A percentile compares a stretch with the other conserved stretches of the same genome.
phyloP scores from a whole-genome alignment of 1,284 basidiomycete genomes.

The Vanrija sp. region DNA sequence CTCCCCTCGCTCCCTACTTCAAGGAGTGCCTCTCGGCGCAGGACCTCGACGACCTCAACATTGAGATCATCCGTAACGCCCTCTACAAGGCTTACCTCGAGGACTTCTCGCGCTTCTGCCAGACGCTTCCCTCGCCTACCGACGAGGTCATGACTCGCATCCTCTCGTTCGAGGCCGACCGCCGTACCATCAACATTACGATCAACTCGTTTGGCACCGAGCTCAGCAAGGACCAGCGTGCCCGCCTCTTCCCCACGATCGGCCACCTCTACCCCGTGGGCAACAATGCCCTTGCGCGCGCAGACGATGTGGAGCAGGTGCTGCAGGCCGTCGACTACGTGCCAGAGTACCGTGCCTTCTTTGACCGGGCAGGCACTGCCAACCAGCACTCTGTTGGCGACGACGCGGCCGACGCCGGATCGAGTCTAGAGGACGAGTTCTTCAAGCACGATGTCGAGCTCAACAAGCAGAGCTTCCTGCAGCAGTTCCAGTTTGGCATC shows the following conservation, averaged over 20 bases:
- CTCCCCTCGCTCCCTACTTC: conserved; percentile 96
- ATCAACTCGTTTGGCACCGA: conserved; percentile 98
- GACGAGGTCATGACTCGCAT: conserved; percentile 84
- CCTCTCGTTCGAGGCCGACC: conserved; percentile 93
- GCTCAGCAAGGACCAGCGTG: conserved; percentile 90
- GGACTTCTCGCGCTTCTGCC: conserved; percentile 86
- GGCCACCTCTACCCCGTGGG: conserved; percentile 93
- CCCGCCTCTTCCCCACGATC: conserved; percentile 90
- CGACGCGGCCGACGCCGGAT: conserved; percentile 38
- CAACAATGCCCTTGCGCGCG: conserved; percentile 87
- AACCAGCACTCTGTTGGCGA: conserved; percentile 15
- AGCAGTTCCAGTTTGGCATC: conserved; percentile 89
- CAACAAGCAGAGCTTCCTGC: conserved; percentile 89
- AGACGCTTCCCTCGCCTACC: conserved; percentile 76
- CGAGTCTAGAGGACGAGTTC: conserved; percentile 84
- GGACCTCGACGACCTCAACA: conserved; percentile 98
- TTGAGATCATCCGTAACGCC: conserved; percentile 99
- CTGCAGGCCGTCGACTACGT: conserved; percentile 81
- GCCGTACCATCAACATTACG: conserved; percentile 95
- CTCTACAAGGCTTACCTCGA: conserved; percentile 99
- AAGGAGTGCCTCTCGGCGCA: conserved; percentile 89
- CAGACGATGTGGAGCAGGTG: conserved; percentile 94
- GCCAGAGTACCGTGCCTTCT: conserved; percentile 86
- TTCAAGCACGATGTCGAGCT: conserved; percentile 90
- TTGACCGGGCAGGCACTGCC: conserved; percentile 58